Evolutionary conservation across 805 yeast species (phyloP).

Genomic region (Wickerhamomyces ciferrii): DNA sequence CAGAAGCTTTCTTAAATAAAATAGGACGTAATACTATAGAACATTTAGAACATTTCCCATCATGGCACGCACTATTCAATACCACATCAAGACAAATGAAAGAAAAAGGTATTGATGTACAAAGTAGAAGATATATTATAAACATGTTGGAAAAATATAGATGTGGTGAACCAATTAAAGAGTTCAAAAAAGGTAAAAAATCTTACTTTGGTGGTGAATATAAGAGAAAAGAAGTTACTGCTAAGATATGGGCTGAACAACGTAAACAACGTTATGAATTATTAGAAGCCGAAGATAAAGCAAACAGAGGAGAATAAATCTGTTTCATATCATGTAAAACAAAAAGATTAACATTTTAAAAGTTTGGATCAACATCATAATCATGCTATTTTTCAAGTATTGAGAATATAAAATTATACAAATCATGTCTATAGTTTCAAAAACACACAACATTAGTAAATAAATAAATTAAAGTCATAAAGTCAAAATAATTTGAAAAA

Average conservation of each 20-base stretch:
- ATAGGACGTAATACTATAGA: slow-evolving; percentile 77
- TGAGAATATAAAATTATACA: neutral
- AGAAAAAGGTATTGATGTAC: slow-evolving; percentile 69
- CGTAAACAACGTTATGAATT: slow-evolving; percentile 22
- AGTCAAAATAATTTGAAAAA: neutral
- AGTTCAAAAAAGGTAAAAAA: slow-evolving; percentile 65
- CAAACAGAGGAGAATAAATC: slow-evolving; percentile 1
- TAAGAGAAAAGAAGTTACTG: slow-evolving; percentile 59
- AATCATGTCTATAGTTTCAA: neutral
- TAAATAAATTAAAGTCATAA: slow-evolving; percentile 1
- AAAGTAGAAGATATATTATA: slow-evolving; percentile 67
- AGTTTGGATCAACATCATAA: neutral
- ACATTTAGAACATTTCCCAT: slow-evolving; percentile 61
- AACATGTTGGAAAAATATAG: slow-evolving; percentile 66
- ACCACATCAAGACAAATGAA: slow-evolving; percentile 55
- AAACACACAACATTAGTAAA: no score
- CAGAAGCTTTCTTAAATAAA: slow-evolving; percentile 61
- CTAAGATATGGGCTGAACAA: slow-evolving; percentile 46
- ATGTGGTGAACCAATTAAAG: slow-evolving; percentile 49
- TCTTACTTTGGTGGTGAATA: slow-evolving; percentile 82
- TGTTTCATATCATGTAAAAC: no score
- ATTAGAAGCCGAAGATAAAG: slow-evolving; percentile 18
- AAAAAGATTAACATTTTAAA: no score
- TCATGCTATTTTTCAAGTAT: neutral
- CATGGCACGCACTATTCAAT: slow-evolving; percentile 62